These are phyloP conservation scores for Ensete ventricosum DNA, from an alignment of 176 grass and related monocot genomes.

Conservation along the genomic window DNA sequence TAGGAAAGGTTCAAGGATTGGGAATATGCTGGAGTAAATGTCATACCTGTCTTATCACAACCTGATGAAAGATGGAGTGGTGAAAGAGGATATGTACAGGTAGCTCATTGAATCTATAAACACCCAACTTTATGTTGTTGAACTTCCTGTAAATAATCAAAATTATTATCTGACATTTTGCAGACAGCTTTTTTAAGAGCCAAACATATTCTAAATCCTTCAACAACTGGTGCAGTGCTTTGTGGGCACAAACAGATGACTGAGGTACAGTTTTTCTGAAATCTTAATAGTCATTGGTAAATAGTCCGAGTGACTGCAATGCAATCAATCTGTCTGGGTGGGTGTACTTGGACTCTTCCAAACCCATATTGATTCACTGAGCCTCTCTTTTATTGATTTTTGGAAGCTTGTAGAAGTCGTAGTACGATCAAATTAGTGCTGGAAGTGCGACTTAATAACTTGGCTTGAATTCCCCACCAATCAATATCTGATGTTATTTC, in stretches of 20 bases:
- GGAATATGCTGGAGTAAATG: constrained; percentile 60
- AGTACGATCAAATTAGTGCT: no score
- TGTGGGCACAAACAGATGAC: constrained; percentile 89
- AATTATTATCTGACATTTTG: constrained; percentile 16
- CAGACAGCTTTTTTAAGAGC: constrained; percentile 66
- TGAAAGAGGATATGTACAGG: constrained; percentile 77
- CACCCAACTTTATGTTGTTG: neutral
- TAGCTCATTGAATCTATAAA: constrained; percentile 12
- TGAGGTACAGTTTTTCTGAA: constrained; percentile 39
- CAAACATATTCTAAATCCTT: constrained; percentile 51
- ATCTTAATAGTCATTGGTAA: neutral
- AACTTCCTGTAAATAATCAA: constrained; percentile 8
- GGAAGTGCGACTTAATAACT: no score
- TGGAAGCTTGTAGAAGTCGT: neutral
- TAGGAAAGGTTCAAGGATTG: constrained; percentile 68
- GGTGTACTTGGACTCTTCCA: neutral
- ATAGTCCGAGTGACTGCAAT: neutral
- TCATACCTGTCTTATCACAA: constrained; percentile 70
- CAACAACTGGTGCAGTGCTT: constrained; percentile 56
- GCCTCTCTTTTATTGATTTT: neutral
- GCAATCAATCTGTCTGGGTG: neutral
- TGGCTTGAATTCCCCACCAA: no score
- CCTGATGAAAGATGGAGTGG: constrained; percentile 64
- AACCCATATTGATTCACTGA: no score
- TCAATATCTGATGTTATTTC: no score